Evolutionary conservation across 1,139 yeast species (phyloP).

Genomic region (Kurtzmaniella quercitrusa): DNA sequence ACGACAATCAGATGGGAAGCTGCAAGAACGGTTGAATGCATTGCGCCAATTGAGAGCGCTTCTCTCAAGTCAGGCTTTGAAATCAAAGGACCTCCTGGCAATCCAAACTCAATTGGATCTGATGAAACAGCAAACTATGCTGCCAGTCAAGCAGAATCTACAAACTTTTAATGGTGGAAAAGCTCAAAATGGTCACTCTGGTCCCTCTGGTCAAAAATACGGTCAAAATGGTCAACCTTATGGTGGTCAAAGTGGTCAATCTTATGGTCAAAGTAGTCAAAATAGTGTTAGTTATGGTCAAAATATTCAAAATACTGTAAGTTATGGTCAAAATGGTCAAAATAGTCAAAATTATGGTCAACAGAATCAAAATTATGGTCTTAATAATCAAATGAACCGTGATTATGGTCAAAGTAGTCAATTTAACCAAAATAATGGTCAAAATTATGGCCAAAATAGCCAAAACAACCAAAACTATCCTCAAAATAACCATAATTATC

Average conservation of each 20-base stretch:
- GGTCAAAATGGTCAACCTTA: constrained; percentile 8
- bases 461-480: constrained; percentile 12
- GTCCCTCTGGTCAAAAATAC: background rate
- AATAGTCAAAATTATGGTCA: constrained; percentile 13
- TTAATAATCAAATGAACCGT: constrained; percentile 5
- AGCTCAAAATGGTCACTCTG: background rate
- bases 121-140: constrained; percentile 27
- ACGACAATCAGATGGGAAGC: constrained; percentile 28
- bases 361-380: constrained; percentile 10
- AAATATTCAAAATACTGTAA: background rate
- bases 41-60: constrained; percentile 40
- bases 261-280: constrained; percentile 7
- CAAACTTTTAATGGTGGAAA: background rate
- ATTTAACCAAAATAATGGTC: constrained; percentile 6
- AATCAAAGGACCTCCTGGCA: constrained; percentile 37
- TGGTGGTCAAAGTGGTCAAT: constrained; percentile 9
- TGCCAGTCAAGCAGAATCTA: background rate
- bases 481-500: constrained; percentile 9
- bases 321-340: background rate
- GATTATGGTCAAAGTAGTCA: too few species aligned
- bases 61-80: constrained; percentile 35
- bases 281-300: background rate
- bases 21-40: constrained; percentile 36
- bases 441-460: constrained; percentile 10
- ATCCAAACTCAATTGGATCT: constrained; percentile 32